A percentile compares a stretch with the other conserved stretches of the same genome.
phyloP scores from a whole-genome alignment of 1,284 basidiomycete species.

The Rugosomyces carneus region DNA sequence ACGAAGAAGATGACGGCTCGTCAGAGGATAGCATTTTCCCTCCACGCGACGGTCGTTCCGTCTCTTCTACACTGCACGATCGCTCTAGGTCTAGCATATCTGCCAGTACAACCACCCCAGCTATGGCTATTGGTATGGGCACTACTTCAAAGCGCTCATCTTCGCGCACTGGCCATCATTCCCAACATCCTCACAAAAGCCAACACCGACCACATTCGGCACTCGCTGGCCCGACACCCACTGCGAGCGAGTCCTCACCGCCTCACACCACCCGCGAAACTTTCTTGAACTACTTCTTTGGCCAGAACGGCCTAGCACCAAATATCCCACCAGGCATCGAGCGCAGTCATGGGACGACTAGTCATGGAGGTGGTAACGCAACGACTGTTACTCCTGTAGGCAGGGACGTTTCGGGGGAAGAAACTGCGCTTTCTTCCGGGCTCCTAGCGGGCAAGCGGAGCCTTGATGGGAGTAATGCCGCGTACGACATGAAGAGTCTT shows the following conservation, averaged over 20 bases:
- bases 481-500: conserved; percentile 98
- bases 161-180: conserved; percentile 25
- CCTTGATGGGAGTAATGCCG: conserved; percentile 76
- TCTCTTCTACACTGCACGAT: conserved; percentile 78
- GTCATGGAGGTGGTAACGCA: conserved; percentile 11
- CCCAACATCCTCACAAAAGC: conserved; percentile 19
- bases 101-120: conserved; percentile 21
- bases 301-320: conserved; percentile 70
- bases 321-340: conserved; percentile 47
- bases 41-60: conserved; percentile 62
- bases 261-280: conserved; percentile 71
- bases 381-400: conserved; percentile 41
- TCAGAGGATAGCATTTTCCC: conserved; percentile 52
- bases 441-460: conserved; percentile 60
- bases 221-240: conserved; percentile 23
- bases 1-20: conserved; percentile 54
- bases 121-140: conserved; percentile 19
- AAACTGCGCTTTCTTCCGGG: conserved; percentile 45
- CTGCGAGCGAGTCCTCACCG: conserved; percentile 34
- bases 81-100: conserved; percentile 43
- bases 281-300: conserved; percentile 95
- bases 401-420: conserved; percentile 52
- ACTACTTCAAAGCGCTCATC: conserved; percentile 35
- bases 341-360: conserved; percentile 14
- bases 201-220: conserved; percentile 27